Percentiles rank a stretch among this genome's conserved stretches.
Evolutionary conservation across 495 filamentous ascomycete genomes (phyloP).

Genomic region (Neurospora tetrasperma): DNA sequence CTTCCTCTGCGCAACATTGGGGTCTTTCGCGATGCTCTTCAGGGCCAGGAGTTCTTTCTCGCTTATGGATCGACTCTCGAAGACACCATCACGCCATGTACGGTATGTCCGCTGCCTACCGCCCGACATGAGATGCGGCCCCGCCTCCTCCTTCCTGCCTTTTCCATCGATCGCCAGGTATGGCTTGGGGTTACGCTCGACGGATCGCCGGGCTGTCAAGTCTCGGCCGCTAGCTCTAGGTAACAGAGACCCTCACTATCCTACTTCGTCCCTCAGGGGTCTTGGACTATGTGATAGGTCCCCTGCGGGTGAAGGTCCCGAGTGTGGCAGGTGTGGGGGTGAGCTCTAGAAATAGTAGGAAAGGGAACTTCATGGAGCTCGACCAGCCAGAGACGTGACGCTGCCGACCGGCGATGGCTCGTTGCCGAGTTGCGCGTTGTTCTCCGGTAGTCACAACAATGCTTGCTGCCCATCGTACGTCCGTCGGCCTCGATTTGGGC

Average conservation of each 20-base stretch:
- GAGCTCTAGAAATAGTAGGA: too few relatives aligned
- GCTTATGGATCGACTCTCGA: neutral
- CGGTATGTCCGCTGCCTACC: neutral
- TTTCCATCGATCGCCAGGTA: neutral
- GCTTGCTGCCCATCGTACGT: neutral
- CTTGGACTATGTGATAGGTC: too few relatives aligned
- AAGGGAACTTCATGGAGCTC: too few relatives aligned
- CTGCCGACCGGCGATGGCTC: neutral
- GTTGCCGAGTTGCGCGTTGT: neutral
- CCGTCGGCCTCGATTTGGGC: neutral
- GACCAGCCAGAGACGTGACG: too few relatives aligned
- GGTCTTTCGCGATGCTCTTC: neutral
- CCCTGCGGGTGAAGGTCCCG: too few relatives aligned
- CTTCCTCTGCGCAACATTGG: neutral
- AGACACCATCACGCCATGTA: neutral
- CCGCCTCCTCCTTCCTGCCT: neutral
- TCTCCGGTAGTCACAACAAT: neutral
- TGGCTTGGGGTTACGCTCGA: neutral
- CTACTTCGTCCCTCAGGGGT: too few relatives aligned
- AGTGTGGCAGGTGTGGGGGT: too few relatives aligned
- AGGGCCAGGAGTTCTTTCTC: neutral
- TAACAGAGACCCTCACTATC: too few relatives aligned
- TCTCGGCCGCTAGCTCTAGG: neutral
- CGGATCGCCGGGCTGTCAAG: neutral
- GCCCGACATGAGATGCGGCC: neutral